phyloP scores from a whole-genome alignment of 495 filamentous ascomycete species.

The Amorphotheca resinae region DNA sequence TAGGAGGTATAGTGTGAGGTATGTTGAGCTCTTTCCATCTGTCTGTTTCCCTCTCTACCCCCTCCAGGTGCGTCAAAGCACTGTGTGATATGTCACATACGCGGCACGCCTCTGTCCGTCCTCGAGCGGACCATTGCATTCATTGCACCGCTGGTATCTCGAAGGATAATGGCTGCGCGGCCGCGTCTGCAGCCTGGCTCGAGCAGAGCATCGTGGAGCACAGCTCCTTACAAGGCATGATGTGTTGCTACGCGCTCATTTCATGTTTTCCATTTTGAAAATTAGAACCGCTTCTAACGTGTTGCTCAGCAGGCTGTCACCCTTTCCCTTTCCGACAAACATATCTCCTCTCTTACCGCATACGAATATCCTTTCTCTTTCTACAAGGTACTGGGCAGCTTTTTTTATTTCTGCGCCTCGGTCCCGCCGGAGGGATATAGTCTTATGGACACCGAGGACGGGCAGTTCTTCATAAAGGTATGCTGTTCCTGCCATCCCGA shows the following conservation, averaged over 20 bases:
- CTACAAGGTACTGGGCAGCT: slow-evolving; percentile 11
- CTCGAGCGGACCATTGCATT: no score
- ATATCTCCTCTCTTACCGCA: neutral
- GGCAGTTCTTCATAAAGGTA: slow-evolving; percentile 81
- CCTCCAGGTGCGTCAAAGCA: no score
- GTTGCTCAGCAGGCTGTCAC: neutral
- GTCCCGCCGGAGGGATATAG: slow-evolving; percentile 13
- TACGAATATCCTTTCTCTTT: neutral
- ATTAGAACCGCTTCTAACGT: neutral
- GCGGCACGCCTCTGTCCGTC: neutral
- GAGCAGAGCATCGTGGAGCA: no score
- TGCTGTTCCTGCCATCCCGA: slow-evolving; percentile 7
- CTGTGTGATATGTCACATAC: neutral
- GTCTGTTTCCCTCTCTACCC: no score
- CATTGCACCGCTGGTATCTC: no score
- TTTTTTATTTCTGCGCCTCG: neutral
- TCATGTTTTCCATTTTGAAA: no score
- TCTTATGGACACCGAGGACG: slow-evolving; percentile 72
- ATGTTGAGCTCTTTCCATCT: no score
- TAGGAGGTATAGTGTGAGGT: no score
- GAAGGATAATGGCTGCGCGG: no score
- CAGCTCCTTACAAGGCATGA: no score
- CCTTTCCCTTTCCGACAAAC: neutral
- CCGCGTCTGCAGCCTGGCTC: neutral
- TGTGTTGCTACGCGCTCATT: no score